Evolutionary conservation across 371 early-diverging fungal species (phyloP).

Genomic region (Dichotomocladium elegans): DNA sequence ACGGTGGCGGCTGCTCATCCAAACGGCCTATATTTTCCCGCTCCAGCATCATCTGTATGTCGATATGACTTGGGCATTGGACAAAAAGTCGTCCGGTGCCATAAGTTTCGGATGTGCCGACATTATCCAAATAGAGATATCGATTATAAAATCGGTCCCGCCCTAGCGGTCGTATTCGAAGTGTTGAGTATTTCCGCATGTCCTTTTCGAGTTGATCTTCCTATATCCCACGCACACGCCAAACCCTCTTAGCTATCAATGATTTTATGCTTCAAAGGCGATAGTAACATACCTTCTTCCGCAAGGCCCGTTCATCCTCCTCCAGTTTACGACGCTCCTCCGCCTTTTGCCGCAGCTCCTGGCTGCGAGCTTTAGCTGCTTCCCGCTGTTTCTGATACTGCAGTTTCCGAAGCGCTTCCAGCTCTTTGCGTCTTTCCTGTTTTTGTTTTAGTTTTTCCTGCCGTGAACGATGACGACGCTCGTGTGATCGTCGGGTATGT

Average conservation of each 20-base stretch:
- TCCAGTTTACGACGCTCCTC: slow-evolving; percentile 48
- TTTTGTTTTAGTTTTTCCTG: slow-evolving; percentile 50
- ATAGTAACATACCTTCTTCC: slow-evolving; percentile 23
- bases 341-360: slow-evolving; percentile 41
- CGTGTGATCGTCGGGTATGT: slow-evolving; percentile 11
- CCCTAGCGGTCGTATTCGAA: slow-evolving; percentile 73
- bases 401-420: slow-evolving; percentile 37
- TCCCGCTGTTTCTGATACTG: slow-evolving; percentile 40
- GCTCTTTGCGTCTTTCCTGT: slow-evolving; percentile 45
- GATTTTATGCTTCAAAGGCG: neutral
- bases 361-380: slow-evolving; percentile 38
- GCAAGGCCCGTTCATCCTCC: slow-evolving; percentile 46
- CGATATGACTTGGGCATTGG: slow-evolving; percentile 51
- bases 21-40: slow-evolving; percentile 24
- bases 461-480: slow-evolving; percentile 38
- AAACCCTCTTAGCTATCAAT: neutral
- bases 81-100: slow-evolving; percentile 66
- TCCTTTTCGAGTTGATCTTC: slow-evolving; percentile 66
- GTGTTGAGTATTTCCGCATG: slow-evolving; percentile 55
- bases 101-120: slow-evolving; percentile 54
- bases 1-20: slow-evolving; percentile 29
- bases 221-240: slow-evolving; percentile 9
- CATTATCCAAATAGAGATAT: slow-evolving; percentile 83
- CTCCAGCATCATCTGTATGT: slow-evolving; percentile 45
- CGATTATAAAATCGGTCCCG: slow-evolving; percentile 80